Evolutionary conservation across 2,329 filamentous ascomycete species (phyloP).

Genomic region (Aspergillus awamori): DNA sequence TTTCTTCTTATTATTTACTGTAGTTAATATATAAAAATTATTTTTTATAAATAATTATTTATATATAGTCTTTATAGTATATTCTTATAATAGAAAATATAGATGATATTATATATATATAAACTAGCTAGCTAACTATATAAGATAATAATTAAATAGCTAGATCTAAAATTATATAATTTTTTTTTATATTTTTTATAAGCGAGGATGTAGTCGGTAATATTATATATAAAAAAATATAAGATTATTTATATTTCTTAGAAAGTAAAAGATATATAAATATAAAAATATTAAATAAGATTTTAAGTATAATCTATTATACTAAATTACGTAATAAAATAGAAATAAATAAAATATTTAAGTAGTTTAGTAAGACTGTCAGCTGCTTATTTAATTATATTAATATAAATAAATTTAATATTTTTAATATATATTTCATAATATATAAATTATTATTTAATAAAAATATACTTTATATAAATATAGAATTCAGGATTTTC

Average conservation of each 20-base stretch:
- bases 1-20: too few species aligned
- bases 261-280: not conserved
- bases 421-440: too few species aligned
- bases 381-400: not conserved
- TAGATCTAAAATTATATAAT: too few species aligned
- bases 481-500: not conserved
- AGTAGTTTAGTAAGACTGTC: not conserved
- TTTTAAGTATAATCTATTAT: not conserved
- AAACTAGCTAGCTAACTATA: too few species aligned
- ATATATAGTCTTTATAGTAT: too few species aligned
- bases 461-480: not conserved
- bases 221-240: not conserved
- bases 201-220: not conserved
- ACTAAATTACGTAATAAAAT: not conserved
- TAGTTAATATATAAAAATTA: too few species aligned
- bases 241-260: not conserved
- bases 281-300: not conserved
- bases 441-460: too few species aligned
- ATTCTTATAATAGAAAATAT: too few species aligned
- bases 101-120: too few species aligned
- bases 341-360: not conserved
- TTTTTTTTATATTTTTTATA: not conserved
- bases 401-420: not conserved
- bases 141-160: too few species aligned
- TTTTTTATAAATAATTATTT: too few species aligned